phyloP scores from a whole-genome alignment of 2,329 filamentous ascomycete genomes.

The Colletotrichum liriopes region DNA sequence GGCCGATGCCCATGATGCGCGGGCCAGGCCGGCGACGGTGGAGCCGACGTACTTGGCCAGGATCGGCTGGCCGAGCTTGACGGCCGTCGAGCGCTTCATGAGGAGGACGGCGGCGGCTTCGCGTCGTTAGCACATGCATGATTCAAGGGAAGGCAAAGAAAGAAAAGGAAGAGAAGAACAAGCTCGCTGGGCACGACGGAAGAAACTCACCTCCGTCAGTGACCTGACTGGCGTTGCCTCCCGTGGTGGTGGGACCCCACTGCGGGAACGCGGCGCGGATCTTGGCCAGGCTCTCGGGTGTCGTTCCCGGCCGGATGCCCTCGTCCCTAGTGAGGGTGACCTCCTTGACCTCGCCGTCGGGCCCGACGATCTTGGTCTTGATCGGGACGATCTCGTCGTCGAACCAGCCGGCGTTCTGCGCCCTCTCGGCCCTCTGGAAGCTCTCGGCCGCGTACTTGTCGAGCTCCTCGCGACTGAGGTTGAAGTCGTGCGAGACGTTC shows the following conservation, averaged over 20 bases:
- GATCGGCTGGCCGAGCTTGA: conserved; percentile 90
- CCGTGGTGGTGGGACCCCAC: conserved; percentile 88
- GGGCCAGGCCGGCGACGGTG: conserved; percentile 90
- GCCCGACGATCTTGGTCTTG: conserved; percentile 84
- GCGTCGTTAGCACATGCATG: background rate
- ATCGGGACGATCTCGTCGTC: conserved; percentile 96
- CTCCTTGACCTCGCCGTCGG: conserved; percentile 83
- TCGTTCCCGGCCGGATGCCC: conserved; percentile 92
- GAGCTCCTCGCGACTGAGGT: conserved; percentile 84
- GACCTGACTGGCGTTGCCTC: conserved; percentile 94
- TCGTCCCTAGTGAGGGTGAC: conserved; percentile 90
- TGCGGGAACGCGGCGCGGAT: conserved; percentile 92
- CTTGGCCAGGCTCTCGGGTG: conserved; percentile 85
- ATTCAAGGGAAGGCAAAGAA: background rate
- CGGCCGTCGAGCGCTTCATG: conserved; percentile 94
- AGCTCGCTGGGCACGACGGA: no score
- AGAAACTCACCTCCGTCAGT: conserved; percentile 83
- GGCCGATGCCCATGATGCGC: conserved; percentile 96
- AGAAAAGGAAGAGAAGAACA: no score
- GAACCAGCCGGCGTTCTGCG: conserved; percentile 92
- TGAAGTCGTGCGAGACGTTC: conserved; percentile 94
- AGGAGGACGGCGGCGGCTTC: conserved; percentile 86
- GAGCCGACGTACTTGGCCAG: conserved; percentile 95
- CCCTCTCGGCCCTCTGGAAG: conserved; percentile 88
- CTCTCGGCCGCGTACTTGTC: conserved; percentile 90